Conservation (phyloP, 306 rosid genomes). For the Castanea crenata region DNA sequence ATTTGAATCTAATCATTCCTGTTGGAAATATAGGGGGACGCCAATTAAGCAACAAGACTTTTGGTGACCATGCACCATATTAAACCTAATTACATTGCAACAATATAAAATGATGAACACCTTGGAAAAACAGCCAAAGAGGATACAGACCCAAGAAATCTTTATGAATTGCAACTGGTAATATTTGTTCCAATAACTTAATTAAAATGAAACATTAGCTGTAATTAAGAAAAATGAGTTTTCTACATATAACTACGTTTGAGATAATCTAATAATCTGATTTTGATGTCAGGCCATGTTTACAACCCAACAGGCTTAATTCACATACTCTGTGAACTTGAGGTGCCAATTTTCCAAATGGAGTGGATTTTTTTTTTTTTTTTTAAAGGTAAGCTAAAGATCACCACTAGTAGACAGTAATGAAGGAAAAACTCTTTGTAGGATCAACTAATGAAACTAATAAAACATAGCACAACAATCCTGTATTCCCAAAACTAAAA, state of each 20-base stretch:
- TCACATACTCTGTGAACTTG: constrained; percentile 23
- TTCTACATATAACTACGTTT: constrained; percentile 11
- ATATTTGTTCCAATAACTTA: background rate
- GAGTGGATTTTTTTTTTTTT: constrained; percentile 16
- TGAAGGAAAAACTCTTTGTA: constrained; percentile 28
- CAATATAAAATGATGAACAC: background rate
- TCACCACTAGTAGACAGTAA: constrained; percentile 31
- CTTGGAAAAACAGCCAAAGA: background rate
- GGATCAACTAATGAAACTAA: constrained; percentile 33
- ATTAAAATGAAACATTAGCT: background rate
- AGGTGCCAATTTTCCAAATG: constrained; percentile 31
- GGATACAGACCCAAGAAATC: background rate
- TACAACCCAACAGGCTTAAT: background rate
- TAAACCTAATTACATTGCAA: background rate
- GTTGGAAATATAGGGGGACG: too few relatives aligned
- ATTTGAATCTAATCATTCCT: too few relatives aligned
- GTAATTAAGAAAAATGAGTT: constrained; percentile 16
- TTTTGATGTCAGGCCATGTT: constrained; percentile 14
- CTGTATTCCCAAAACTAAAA: constrained; percentile 55
- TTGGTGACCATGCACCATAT: background rate
- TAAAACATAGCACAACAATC: constrained; percentile 37
- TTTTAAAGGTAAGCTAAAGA: constrained; percentile 24
- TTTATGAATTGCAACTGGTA: background rate
- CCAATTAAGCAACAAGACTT: too few relatives aligned
- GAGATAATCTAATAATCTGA: constrained; percentile 21